phyloP scores from a whole-genome alignment of 2,329 filamentous ascomycete genomes.

The Mycogone perniciosa region DNA sequence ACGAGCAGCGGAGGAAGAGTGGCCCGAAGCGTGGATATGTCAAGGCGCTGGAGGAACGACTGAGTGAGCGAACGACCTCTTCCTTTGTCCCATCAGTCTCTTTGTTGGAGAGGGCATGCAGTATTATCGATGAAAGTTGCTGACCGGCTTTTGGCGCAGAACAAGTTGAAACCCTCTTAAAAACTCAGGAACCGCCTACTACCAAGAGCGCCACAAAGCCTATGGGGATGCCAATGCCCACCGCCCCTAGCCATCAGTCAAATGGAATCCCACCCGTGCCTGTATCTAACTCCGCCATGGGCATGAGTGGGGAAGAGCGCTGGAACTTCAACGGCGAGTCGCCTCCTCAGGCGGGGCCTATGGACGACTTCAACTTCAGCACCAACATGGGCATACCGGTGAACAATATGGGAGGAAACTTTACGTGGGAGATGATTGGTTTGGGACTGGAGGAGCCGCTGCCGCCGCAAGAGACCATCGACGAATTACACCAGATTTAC shows the following conservation, averaged over 20 bases:
- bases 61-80: slow-evolving; percentile 56
- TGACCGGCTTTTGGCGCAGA: slow-evolving; percentile 44
- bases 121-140: not conserved
- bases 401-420: slow-evolving; percentile 47
- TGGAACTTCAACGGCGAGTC: slow-evolving; percentile 54
- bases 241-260: slow-evolving; percentile 25
- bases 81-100: not conserved
- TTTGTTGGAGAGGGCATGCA: not conserved
- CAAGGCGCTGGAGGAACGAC: slow-evolving; percentile 83
- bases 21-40: slow-evolving; percentile 92
- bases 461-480: slow-evolving; percentile 57
- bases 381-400: slow-evolving; percentile 43
- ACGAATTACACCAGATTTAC: slow-evolving; percentile 83
- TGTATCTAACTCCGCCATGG: slow-evolving; percentile 41
- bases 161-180: slow-evolving; percentile 87
- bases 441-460: slow-evolving; percentile 54
- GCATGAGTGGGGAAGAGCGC: slow-evolving; percentile 42
- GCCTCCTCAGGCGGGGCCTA: slow-evolving; percentile 39
- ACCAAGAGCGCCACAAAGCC: slow-evolving; percentile 25
- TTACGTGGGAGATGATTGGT: slow-evolving; percentile 73
- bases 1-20: slow-evolving; percentile 89
- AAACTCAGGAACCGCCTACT: slow-evolving; percentile 54
- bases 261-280: slow-evolving; percentile 21
- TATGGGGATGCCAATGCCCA: slow-evolving; percentile 21
- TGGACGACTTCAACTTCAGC: slow-evolving; percentile 56